phyloP scores from a whole-genome alignment of 768 basidiomycete species.

The Sutorius australiensis region DNA sequence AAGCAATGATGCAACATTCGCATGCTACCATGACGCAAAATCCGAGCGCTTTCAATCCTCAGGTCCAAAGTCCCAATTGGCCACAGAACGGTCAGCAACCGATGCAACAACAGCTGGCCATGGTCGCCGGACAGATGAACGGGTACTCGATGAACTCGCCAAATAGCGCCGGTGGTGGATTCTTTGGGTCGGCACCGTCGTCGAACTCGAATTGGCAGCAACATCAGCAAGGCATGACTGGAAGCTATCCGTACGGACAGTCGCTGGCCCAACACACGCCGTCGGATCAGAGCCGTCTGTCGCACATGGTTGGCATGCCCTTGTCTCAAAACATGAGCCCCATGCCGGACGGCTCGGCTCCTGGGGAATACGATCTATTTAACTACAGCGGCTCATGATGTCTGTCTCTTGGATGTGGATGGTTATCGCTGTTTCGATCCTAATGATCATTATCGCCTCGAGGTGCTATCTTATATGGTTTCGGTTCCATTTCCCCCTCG shows the following conservation, averaged over 20 bases:
- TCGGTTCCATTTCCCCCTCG: constrained; percentile 1
- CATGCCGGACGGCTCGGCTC: constrained; percentile 38
- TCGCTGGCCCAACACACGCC: constrained; percentile 20
- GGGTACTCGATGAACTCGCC: constrained; percentile 36
- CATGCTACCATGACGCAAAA: constrained; percentile 33
- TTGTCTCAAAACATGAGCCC: constrained; percentile 43
- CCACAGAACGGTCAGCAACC: constrained; percentile 55
- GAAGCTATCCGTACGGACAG: constrained; percentile 30
- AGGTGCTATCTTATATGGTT: constrained; percentile 22
- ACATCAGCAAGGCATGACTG: constrained; percentile 25
- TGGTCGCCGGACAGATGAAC: constrained; percentile 36
- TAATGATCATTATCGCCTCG: constrained; percentile 26
- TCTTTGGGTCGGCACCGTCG: constrained; percentile 24
- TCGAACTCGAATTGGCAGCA: constrained; percentile 30
- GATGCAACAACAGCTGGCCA: constrained; percentile 39
- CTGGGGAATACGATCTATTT: constrained; percentile 54
- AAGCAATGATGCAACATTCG: constrained; percentile 35
- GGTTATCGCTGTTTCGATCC: constrained; percentile 15
- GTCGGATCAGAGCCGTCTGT: constrained; percentile 35
- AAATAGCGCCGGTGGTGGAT: constrained; percentile 30
- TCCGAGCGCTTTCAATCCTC: constrained; percentile 24
- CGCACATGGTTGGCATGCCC: constrained; percentile 52
- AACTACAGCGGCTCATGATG: constrained; percentile 49
- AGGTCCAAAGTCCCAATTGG: constrained; percentile 41
- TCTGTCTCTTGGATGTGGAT: constrained; percentile 16